Evolutionary conservation across 2,329 filamentous ascomycete species (phyloP).

Genomic region (Tolypocladium amazonense): DNA sequence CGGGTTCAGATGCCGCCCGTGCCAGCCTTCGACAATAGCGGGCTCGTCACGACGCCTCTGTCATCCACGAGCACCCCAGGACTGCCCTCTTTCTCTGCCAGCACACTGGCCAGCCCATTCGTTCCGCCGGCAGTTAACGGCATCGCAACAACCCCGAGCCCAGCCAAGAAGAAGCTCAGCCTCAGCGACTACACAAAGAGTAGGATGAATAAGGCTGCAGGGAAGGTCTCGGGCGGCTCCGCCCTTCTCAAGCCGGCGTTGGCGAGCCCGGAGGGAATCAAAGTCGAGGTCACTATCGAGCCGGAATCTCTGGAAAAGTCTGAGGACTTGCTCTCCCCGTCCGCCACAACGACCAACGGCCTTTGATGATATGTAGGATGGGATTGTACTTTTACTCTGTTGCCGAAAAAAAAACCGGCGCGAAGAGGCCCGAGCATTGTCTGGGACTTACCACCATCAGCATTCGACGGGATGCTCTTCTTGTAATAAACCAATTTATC

Average conservation of each 20-base stretch:
- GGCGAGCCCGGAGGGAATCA: slow-evolving; percentile 24
- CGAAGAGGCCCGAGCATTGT: neutral
- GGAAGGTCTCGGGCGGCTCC: slow-evolving; percentile 16
- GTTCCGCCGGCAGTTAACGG: slow-evolving; percentile 30
- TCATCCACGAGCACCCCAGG: slow-evolving; percentile 31
- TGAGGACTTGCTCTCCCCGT: slow-evolving; percentile 12
- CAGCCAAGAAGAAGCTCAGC: slow-evolving; percentile 57
- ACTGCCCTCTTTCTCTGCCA: slow-evolving; percentile 38
- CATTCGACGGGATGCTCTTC: neutral
- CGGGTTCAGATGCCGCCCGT: slow-evolving; percentile 47
- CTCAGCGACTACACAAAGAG: slow-evolving; percentile 55
- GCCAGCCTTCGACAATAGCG: slow-evolving; percentile 34
- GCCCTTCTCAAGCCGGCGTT: slow-evolving; percentile 21
- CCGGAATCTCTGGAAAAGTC: slow-evolving; percentile 16
- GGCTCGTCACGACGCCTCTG: slow-evolving; percentile 32
- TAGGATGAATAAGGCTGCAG: slow-evolving; percentile 43
- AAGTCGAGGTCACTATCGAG: slow-evolving; percentile 23
- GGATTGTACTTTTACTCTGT: slow-evolving; percentile 9
- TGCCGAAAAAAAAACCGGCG: neutral
- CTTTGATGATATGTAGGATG: slow-evolving; percentile 13
- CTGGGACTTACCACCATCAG: neutral
- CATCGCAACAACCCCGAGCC: slow-evolving; percentile 39
- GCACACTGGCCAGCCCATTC: slow-evolving; percentile 31
- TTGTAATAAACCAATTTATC: neutral
- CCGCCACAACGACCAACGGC: slow-evolving; percentile 14